Percentiles rank a stretch among this genome's conserved stretches.
phyloP scores from a whole-genome alignment of 257 asterid genomes.

The Agastache rugosa region DNA sequence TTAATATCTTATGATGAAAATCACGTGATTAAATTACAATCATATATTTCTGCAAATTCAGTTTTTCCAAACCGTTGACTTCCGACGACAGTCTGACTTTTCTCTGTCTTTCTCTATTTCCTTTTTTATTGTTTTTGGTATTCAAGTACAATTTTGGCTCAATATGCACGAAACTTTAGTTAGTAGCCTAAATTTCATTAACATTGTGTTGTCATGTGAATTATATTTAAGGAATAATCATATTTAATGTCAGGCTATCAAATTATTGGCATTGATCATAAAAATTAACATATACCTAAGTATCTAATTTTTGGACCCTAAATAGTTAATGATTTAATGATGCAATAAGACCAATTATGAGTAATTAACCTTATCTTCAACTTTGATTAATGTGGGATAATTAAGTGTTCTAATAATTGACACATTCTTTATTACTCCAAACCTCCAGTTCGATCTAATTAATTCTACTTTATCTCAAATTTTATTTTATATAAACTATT shows the following conservation, averaged over 20 bases:
- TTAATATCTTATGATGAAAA: constrained; percentile 9
- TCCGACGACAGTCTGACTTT: background rate
- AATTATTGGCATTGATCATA: background rate
- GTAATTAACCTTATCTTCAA: background rate
- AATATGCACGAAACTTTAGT: background rate
- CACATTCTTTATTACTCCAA: background rate
- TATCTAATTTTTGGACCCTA: background rate
- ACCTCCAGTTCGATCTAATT: background rate
- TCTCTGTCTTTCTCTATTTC: background rate
- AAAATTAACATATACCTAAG: background rate
- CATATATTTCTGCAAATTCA: background rate
- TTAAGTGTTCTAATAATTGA: background rate
- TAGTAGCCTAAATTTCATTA: background rate
- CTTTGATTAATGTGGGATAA: constrained; percentile 13
- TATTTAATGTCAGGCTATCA: background rate
- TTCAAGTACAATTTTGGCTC: constrained; percentile 11
- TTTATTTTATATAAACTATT: background rate
- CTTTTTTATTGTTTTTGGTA: background rate
- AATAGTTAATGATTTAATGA: background rate
- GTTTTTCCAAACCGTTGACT: constrained; percentile 20
- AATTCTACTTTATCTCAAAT: background rate
- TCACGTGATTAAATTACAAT: background rate
- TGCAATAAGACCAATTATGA: constrained; percentile 8
- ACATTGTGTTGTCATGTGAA: background rate
- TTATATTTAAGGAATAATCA: too few relatives aligned